Evolutionary conservation across 179 eudicot genomes (phyloP).

Genomic region (Silene vulgaris): DNA sequence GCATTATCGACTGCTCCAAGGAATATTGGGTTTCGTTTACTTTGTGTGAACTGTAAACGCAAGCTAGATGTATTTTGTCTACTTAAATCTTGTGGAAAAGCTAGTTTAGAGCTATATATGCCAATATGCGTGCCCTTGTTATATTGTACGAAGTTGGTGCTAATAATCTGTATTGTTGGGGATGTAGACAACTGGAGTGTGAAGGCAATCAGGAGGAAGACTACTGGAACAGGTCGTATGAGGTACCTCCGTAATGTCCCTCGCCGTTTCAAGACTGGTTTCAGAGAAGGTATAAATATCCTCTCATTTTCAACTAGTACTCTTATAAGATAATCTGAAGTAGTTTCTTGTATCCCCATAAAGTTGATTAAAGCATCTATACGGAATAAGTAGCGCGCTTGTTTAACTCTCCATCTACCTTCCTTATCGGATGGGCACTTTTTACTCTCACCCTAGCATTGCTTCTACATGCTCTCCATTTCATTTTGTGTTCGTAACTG

Average conservation of each 20-base stretch:
- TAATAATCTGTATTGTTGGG: not conserved
- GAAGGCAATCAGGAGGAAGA: conserved; percentile 48
- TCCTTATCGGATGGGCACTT: too few relatives aligned
- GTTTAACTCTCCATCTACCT: too few relatives aligned
- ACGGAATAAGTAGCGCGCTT: too few relatives aligned
- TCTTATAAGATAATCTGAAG: too few relatives aligned
- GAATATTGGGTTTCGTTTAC: too few relatives aligned
- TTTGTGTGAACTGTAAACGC: too few relatives aligned
- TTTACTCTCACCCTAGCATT: too few relatives aligned
- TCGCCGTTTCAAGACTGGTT: conserved; percentile 45
- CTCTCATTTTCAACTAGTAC: not conserved
- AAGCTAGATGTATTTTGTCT: too few relatives aligned
- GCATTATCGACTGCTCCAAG: too few relatives aligned
- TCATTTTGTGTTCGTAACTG: not conserved
- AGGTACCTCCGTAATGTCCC: conserved; percentile 52
- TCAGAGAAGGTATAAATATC: conserved; percentile 36
- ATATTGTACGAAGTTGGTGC: not conserved
- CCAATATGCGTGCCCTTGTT: not conserved
- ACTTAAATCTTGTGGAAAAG: not conserved
- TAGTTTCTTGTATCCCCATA: too few relatives aligned
- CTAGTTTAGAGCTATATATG: not conserved
- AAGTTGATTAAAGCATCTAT: too few relatives aligned
- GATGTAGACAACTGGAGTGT: conserved; percentile 46
- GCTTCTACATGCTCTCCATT: not conserved
- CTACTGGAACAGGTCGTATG: conserved; percentile 53